Evolutionary conservation across 768 basidiomycete species (phyloP), one percentile per base, ranked within the genome.

Genomic region (Suillus ampliporus): DNA sequence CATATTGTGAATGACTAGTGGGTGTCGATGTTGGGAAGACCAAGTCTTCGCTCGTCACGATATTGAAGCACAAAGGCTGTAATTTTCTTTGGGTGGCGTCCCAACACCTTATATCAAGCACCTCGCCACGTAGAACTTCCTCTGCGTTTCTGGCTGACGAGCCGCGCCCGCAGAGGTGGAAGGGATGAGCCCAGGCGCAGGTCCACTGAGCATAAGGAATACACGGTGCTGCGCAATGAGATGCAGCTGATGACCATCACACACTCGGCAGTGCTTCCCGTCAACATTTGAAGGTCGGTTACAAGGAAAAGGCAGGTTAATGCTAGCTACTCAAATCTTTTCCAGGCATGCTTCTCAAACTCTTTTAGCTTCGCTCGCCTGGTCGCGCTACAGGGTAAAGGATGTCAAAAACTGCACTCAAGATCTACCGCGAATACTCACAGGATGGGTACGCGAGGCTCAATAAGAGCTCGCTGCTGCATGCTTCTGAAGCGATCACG

Each of bases 401-500:
- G 23, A 8, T 17, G 46, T 57, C 9, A 54, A 46, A n/a, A 37
- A 40, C 10, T 37, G 51, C n/a, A 53, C 54, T 46, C 35, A 47
- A 56, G 15, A 35, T 44, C 5, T 83, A 86, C 59, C 13, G 21
- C 5, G 19, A 15, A 31, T 14, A 64, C 72, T 64, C 74, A 95
- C 93, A 89, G 61, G 43, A 94, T 87, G 28, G 83, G 89, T n/a
- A 85, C 84, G 19, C 94, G 87, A 19, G 95, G 95, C 72, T 97
- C 95, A 54, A 97, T 78, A 43, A 96, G 81, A 0, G 91, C 93
- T 34, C 94, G 84, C 64, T 95, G 91, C 69, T 97, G 95, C 71
- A 97, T 78, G 72, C 91, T 94, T 35, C 89, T 76, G 79, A 94
- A 95, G 2, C 94, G 86, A 73, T 97, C 95, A 26, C 88, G 84